Conservation (phyloP, 176 grass and related monocot genomes). For the Carex cristatella region DNA sequence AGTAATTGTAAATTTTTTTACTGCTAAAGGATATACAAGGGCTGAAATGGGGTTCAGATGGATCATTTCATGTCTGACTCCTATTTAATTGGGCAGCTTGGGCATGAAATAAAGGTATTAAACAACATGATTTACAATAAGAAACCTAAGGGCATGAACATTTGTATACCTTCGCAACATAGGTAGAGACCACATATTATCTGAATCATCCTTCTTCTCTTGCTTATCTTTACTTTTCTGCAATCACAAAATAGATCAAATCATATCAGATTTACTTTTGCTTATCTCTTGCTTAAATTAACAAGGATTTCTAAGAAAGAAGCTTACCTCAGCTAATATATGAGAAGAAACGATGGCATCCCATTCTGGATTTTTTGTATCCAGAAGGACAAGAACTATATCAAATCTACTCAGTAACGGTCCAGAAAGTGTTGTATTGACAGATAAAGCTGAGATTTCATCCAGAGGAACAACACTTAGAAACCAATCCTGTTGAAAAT, state of each 20-base stretch:
- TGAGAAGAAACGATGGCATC: conserved; percentile 83
- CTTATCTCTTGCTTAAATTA: background rate
- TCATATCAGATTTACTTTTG: background rate
- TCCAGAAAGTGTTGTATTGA: conserved; percentile 94
- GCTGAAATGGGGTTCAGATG: background rate
- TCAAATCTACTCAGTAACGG: conserved; percentile 96
- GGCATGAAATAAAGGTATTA: background rate
- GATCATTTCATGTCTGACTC: background rate
- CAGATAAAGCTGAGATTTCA: conserved; percentile 66
- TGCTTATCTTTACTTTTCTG: conserved; percentile 49
- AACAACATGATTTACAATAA: background rate
- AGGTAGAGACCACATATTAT: conserved; percentile 49
- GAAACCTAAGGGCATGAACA: background rate
- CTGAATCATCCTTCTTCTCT: conserved; percentile 24
- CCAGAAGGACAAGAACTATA: conserved; percentile 90
- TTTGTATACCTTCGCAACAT: conserved; percentile 40
- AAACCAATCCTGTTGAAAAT: background rate
- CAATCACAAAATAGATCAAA: conserved; percentile 27
- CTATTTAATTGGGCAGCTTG: background rate
- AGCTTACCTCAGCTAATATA: conserved; percentile 64
- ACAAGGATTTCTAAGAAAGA: background rate
- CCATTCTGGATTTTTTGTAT: conserved; percentile 51
- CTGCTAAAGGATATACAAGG: background rate
- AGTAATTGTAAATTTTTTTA: conserved; percentile 6
- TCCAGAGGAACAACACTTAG: conserved; percentile 8